Percentiles rank a stretch among this genome's conserved stretches.
phyloP scores from a whole-genome alignment of 306 rosid species.

The Potentilla sterilis region DNA sequence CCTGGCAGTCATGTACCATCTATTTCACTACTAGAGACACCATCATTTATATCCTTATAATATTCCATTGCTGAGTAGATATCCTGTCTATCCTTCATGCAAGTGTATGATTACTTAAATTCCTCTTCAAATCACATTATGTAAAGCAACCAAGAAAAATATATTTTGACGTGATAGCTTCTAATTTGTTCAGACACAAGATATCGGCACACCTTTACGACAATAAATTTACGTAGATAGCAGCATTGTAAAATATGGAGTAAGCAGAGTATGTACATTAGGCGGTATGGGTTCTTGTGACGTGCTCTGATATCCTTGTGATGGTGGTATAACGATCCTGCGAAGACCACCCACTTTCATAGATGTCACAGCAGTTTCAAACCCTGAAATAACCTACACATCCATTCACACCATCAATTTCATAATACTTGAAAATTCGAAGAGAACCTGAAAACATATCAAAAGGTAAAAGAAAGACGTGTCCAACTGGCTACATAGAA shows the following conservation, averaged over 20 bases:
- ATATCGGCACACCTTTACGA: background rate
- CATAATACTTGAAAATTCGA: background rate
- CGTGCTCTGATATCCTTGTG: conserved; percentile 87
- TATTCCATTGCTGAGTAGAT: background rate
- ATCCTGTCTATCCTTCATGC: background rate
- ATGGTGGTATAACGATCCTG: conserved; percentile 79
- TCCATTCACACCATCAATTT: conserved; percentile 6
- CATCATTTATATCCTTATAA: background rate
- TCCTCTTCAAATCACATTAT: background rate
- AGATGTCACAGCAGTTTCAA: conserved; percentile 74
- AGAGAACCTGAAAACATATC: background rate
- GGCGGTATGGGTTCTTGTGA: conserved; percentile 93
- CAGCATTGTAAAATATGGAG: conserved; percentile 13
- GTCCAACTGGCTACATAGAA: background rate
- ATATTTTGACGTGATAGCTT: background rate
- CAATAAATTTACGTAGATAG: background rate
- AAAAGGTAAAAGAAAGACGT: background rate
- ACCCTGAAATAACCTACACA: conserved; percentile 73
- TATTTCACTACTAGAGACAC: background rate
- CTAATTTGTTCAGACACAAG: background rate
- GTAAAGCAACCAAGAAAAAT: background rate
- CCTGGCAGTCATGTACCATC: background rate
- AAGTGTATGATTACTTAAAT: background rate
- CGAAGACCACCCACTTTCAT: conserved; percentile 87
- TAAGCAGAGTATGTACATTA: conserved; percentile 47